Conservation (phyloP, 2,329 filamentous ascomycete genomes). For the Colletotrichum neosansevieriae region DNA sequence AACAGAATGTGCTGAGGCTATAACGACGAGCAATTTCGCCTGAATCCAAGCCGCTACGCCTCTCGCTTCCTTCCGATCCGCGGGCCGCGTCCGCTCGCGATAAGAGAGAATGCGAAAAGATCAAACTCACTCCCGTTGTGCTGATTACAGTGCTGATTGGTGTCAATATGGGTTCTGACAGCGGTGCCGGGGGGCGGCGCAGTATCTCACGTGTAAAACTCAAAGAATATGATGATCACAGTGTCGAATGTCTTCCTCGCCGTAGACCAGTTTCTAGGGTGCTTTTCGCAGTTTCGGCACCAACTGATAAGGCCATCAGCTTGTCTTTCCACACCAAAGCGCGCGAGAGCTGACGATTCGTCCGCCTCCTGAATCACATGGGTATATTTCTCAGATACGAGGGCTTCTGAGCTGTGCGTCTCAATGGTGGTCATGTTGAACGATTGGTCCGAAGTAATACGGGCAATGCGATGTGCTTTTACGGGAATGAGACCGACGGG, state of each 20-base stretch:
- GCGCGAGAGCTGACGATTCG: constrained; percentile 8
- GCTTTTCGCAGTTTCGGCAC: constrained; percentile 25
- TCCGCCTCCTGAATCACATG: constrained; percentile 15
- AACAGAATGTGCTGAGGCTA: neutral
- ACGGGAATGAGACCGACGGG: neutral
- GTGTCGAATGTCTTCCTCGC: constrained; percentile 42
- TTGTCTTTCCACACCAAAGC: constrained; percentile 30
- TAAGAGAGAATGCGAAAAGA: neutral
- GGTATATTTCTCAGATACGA: neutral
- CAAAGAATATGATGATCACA: constrained; percentile 42
- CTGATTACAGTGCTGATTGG: constrained; percentile 29
- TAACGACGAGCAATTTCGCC: neutral
- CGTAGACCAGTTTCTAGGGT: constrained; percentile 42
- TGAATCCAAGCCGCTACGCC: neutral
- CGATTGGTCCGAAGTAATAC: neutral
- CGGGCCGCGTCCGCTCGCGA: neutral
- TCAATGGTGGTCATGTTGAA: constrained; percentile 6
- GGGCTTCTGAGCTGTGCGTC: neutral
- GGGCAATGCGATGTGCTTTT: too few relatives aligned
- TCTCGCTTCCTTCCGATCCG: constrained; percentile 11
- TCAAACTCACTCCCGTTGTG: constrained; percentile 29
- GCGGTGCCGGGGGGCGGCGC: neutral
- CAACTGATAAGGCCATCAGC: constrained; percentile 31
- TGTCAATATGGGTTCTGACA: neutral
- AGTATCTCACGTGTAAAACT: constrained; percentile 43